A percentile compares a stretch with the other conserved stretches of the same genome.
Evolutionary conservation across 371 early-diverging fungal genomes (phyloP).

Genomic region (Rhizopus stolonifer): DNA sequence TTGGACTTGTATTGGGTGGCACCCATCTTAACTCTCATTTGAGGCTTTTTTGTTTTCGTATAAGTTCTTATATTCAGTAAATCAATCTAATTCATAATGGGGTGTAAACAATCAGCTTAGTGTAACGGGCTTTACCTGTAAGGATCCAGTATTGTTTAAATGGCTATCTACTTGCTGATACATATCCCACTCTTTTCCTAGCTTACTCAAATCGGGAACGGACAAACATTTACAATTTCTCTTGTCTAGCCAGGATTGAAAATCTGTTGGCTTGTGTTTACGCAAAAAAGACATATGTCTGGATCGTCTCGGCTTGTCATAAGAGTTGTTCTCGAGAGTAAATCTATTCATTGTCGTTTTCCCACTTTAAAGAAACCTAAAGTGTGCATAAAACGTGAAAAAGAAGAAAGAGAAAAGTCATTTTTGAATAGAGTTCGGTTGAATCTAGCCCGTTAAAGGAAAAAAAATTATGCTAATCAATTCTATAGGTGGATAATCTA

Average conservation of each 20-base stretch:
- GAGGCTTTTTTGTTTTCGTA: conserved; percentile 29
- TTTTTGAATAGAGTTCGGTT: no score
- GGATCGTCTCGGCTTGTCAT: background rate
- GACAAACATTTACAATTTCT: conserved; percentile 24
- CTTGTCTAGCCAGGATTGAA: background rate
- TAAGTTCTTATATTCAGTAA: conserved; percentile 37
- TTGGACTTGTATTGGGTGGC: conserved; percentile 37
- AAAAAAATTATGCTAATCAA: no score
- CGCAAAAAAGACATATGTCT: conserved; percentile 6
- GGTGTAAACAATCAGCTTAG: background rate
- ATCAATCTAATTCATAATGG: conserved; percentile 27
- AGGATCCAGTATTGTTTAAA: conserved; percentile 11
- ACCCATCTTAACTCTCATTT: conserved; percentile 37
- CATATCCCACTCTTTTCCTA: conserved; percentile 32
- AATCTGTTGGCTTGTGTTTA: background rate
- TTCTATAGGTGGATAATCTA: no score
- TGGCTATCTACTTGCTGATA: conserved; percentile 19
- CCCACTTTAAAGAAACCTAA: no score
- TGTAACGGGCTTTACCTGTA: conserved; percentile 34
- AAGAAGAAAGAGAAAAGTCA: no score
- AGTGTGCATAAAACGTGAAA: no score
- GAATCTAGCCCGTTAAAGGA: no score
- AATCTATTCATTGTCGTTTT: background rate
- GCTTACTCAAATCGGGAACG: conserved; percentile 31
- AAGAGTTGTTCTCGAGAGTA: background rate